Percentiles rank a stretch among this genome's conserved stretches.
phyloP scores from a whole-genome alignment of 2,329 filamentous ascomycete genomes.

The Alternaria sp. region DNA sequence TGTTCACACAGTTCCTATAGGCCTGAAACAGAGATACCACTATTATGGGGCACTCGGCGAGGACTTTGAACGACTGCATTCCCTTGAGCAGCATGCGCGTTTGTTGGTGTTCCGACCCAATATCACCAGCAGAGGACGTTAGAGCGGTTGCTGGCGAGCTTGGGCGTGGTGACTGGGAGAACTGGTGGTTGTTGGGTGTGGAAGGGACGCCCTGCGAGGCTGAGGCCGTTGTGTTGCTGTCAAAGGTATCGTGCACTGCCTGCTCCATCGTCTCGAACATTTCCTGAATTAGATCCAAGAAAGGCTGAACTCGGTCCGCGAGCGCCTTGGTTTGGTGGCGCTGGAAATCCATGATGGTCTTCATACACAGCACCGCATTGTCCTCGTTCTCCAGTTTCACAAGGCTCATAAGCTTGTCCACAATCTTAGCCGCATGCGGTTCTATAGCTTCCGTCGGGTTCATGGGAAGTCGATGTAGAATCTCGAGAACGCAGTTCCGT shows the following conservation, averaged over 20 bases:
- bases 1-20: constrained; percentile 78
- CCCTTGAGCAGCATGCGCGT: constrained; percentile 84
- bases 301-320: constrained; percentile 82
- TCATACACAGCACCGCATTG: constrained; percentile 97
- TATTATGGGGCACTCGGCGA: constrained; percentile 97
- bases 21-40: constrained; percentile 98
- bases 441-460: constrained; percentile 82
- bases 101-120: constrained; percentile 83
- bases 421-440: constrained; percentile 84
- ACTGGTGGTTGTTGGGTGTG: constrained; percentile 68
- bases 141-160: constrained; percentile 88
- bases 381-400: constrained; percentile 96
- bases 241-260: constrained; percentile 94
- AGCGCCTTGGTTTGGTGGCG: constrained; percentile 89
- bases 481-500: constrained; percentile 92
- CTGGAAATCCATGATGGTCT: constrained; percentile 96
- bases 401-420: constrained; percentile 87
- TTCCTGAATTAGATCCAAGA: constrained; percentile 90
- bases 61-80: constrained; percentile 98
- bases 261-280: constrained; percentile 95
- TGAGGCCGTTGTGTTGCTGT: constrained; percentile 69
- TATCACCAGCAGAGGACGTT: constrained; percentile 73
- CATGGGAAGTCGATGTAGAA: constrained; percentile 84
- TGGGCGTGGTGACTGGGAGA: constrained; percentile 86
- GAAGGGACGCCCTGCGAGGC: constrained; percentile 67